Conservation (phyloP, 805 yeast genomes). For the Ogataea sp. region DNA sequence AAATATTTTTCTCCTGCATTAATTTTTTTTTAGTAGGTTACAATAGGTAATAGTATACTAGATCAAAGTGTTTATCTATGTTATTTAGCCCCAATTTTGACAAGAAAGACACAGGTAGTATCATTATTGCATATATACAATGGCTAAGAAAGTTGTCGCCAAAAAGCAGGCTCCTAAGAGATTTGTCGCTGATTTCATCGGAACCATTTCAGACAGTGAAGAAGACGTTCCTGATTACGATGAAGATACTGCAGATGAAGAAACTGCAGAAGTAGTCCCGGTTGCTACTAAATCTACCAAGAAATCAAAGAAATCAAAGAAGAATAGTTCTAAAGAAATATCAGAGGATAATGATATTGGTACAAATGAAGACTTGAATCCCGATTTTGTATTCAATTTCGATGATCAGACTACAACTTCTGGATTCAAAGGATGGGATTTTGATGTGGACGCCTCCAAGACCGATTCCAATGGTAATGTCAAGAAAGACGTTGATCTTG, state of each 20-base stretch:
- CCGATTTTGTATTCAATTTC: conserved; percentile 62
- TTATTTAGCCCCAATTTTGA: too few species aligned
- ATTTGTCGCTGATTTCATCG: conserved; percentile 44
- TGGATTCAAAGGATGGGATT: conserved; percentile 78
- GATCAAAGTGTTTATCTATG: too few species aligned
- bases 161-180: not conserved
- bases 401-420: conserved; percentile 29
- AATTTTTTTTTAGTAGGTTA: too few species aligned
- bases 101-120: too few species aligned
- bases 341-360: conserved; percentile 22
- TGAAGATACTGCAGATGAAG: conserved; percentile 36
- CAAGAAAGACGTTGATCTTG: conserved; percentile 71
- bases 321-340: conserved; percentile 14
- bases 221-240: conserved; percentile 43
- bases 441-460: conserved; percentile 39
- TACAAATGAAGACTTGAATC: conserved; percentile 50
- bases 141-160: not conserved
- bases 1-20: too few species aligned
- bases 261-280: conserved; percentile 6
- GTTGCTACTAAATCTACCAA: conserved; percentile 13
- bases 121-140: too few species aligned
- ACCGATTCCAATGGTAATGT: conserved; percentile 7
- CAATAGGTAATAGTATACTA: too few species aligned
- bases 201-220: conserved; percentile 73
- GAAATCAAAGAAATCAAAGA: conserved; percentile 27